Evolutionary conservation across 805 yeast species (phyloP).

Genomic region (Suhomyces sp.): DNA sequence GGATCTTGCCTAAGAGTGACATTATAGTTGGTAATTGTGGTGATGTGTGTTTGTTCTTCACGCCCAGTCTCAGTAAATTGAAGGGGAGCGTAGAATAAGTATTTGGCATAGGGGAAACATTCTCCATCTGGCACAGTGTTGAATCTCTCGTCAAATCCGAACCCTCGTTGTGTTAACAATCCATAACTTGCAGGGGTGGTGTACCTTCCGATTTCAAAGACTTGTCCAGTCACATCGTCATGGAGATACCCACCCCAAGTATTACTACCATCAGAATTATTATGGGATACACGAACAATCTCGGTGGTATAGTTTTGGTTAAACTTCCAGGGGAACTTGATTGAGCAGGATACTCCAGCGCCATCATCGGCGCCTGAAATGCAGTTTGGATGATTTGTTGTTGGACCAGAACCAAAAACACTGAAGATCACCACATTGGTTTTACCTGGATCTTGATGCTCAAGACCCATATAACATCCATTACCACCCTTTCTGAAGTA

Average conservation of each 20-base stretch:
- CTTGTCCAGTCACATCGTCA: constrained; percentile 3
- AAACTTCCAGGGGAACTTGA: constrained; percentile 6
- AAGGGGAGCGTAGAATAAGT: too few relatives aligned
- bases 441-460: too few relatives aligned
- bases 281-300: neutral
- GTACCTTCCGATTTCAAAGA: neutral
- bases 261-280: constrained; percentile 3
- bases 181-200: constrained; percentile 1
- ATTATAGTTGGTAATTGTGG: too few relatives aligned
- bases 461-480: too few relatives aligned
- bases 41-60: too few relatives aligned
- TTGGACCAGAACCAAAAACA: constrained; percentile 6
- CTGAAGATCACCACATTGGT: constrained; percentile 10
- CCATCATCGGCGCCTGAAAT: constrained; percentile 9
- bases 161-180: neutral
- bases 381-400: constrained; percentile 7
- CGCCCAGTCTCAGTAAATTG: too few relatives aligned
- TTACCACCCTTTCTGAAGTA: too few relatives aligned
- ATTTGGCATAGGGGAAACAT: constrained; percentile 2
- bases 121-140: neutral
- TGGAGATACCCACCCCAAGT: constrained; percentile 2
- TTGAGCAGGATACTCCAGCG: constrained; percentile 7
- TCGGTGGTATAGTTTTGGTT: constrained; percentile 7
- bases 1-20: too few relatives aligned
- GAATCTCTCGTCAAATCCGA: constrained; percentile 2